Evolutionary conservation across 2,329 filamentous ascomycete genomes (phyloP).

Genomic region (Fusarium poae): DNA sequence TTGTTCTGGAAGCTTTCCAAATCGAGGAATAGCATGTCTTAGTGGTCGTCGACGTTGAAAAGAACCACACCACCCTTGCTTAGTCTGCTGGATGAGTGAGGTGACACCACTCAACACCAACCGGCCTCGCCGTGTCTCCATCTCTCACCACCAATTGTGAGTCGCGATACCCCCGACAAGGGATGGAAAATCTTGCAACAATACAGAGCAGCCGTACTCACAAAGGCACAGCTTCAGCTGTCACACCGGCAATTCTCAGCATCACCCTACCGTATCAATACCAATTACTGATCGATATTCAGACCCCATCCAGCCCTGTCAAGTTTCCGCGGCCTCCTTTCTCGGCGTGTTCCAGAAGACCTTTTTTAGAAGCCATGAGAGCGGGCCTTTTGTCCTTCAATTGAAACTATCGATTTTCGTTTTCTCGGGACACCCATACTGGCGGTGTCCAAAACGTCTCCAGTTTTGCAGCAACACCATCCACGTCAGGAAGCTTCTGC

Average conservation of each 20-base stretch:
- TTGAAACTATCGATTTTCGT: constrained; percentile 35
- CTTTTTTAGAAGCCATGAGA: constrained; percentile 29
- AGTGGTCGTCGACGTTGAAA: constrained; percentile 21
- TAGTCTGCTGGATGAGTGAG: constrained; percentile 19
- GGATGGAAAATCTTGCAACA: constrained; percentile 30
- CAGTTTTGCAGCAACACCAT: constrained; percentile 31
- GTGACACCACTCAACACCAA: constrained; percentile 44
- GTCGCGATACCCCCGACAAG: constrained; percentile 8
- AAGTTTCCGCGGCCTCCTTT: constrained; percentile 19
- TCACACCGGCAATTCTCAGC: constrained; percentile 17
- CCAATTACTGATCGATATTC: constrained; percentile 11
- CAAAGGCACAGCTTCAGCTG: constrained; percentile 20
- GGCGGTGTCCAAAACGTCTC: constrained; percentile 12
- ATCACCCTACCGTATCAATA: constrained; percentile 7
- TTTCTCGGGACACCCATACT: constrained; percentile 22
- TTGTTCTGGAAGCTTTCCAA: constrained; percentile 48
- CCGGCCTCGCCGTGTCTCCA: constrained; percentile 50
- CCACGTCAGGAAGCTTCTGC: constrained; percentile 25
- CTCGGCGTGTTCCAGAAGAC: constrained; percentile 32
- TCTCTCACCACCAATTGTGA: constrained; percentile 42
- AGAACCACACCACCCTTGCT: constrained; percentile 39
- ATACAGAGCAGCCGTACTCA: constrained; percentile 21
- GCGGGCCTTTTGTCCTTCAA: not conserved
- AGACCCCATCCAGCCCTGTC: constrained; percentile 29
- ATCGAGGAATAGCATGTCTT: constrained; percentile 15